These are phyloP conservation scores for Achaetomium macrosporum DNA, from an alignment of 2,329 filamentous ascomycete genomes.

Conservation along the genomic window DNA sequence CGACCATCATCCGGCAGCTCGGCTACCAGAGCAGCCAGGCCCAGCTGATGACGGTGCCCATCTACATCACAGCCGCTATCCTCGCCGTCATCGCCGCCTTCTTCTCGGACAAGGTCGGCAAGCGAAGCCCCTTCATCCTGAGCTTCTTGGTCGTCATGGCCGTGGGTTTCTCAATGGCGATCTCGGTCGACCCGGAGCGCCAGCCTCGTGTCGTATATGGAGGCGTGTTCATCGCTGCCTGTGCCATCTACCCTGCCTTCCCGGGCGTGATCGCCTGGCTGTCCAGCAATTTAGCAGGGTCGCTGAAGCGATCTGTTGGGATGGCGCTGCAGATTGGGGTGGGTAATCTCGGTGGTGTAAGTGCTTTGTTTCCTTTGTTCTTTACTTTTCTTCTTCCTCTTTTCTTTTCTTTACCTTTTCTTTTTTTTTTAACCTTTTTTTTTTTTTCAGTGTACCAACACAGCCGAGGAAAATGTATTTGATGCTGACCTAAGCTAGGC, in stretches of 20 bases:
- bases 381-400: no score
- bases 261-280: constrained; percentile 75
- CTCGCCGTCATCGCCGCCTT: constrained; percentile 49
- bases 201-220: constrained; percentile 62
- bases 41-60: constrained; percentile 60
- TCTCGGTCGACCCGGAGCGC: constrained; percentile 37
- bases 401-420: no score
- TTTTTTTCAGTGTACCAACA: no score
- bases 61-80: constrained; percentile 57
- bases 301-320: constrained; percentile 58
- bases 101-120: constrained; percentile 48
- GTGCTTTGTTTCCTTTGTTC: no score
- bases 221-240: constrained; percentile 68
- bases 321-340: constrained; percentile 61
- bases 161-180: constrained; percentile 56
- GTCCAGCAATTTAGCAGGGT: constrained; percentile 67
- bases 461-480: background rate
- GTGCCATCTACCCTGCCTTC: constrained; percentile 75
- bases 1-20: constrained; percentile 56
- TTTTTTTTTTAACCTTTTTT: background rate
- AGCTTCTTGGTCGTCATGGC: constrained; percentile 47
- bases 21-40: constrained; percentile 53
- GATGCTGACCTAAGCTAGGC: constrained; percentile 34
- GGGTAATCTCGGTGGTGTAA: constrained; percentile 51
- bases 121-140: constrained; percentile 51